Conservation (phyloP, 2,329 filamentous ascomycete genomes). For the Talaromyces sp. region DNA sequence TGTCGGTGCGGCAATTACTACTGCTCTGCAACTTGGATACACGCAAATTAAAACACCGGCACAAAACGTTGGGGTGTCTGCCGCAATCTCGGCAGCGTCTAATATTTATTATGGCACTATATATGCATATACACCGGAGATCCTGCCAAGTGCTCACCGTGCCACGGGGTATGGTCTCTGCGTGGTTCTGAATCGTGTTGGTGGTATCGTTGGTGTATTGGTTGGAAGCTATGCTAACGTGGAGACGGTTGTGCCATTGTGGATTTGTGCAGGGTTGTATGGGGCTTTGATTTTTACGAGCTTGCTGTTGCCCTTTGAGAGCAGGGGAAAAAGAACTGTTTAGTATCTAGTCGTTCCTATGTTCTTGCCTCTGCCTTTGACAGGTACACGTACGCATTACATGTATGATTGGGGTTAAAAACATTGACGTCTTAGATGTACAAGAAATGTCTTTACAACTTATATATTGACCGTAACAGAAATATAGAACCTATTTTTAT, state of each 20-base stretch:
- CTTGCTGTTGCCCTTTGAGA: constrained; percentile 5
- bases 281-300: constrained; percentile 4
- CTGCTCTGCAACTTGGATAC: constrained; percentile 6
- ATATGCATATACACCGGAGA: constrained; percentile 7
- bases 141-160: constrained; percentile 5
- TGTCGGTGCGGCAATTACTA: constrained; percentile 4
- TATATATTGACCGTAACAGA: no score
- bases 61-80: constrained; percentile 1
- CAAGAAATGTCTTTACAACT: no score
- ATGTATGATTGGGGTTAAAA: no score
- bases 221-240: constrained; percentile 9
- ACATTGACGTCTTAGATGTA: no score
- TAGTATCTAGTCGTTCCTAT: neutral
- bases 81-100: constrained; percentile 1
- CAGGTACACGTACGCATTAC: no score
- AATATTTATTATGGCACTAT: constrained; percentile 7
- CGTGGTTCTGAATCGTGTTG: constrained; percentile 4
- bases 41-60: constrained; percentile 8
- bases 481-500: no score
- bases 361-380: no score
- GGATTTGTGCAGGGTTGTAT: constrained; percentile 8
- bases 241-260: neutral
- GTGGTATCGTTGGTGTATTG: constrained; percentile 4
- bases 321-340: constrained; percentile 5
- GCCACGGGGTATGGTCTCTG: constrained; percentile 7